Evolutionary conservation across 2,329 filamentous ascomycete genomes (phyloP), one percentile per base, ranked within the genome.

Genomic region (Phialocephala subalpina): DNA sequence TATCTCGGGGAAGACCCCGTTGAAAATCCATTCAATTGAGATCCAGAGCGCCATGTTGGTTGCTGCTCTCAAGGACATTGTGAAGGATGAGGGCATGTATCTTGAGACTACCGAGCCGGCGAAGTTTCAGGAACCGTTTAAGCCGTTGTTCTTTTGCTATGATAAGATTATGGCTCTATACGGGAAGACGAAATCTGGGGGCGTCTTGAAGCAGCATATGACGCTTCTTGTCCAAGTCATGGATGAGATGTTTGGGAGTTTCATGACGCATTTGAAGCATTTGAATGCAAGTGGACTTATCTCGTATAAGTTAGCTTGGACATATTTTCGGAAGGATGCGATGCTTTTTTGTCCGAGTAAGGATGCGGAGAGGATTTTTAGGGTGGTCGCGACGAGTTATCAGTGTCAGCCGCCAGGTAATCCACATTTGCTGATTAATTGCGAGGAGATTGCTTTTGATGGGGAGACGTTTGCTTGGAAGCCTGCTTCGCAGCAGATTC

Each of bases 401-500:
- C 16, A 58, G 18, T 36, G 42, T 9, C 25, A 36, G 22, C 57
- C 40, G n/a, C n/a, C n/a, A n/a, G n/a, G n/a, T n/a, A 1, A 9
- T 12, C 47, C 56, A 4, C 7, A 49, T 16, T 2, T 70, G 65
- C 36, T 64, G 27, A 67, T 72, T 56, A 72, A 73, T 63, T 71
- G 73, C 69, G 74, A 77, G 67, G 74, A 75, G 69, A 79, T 78
- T 70, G 78, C 77, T 4, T 83, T 83, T 72, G 80, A 82, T 64
- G 78, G 77, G 38, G 80, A 82, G 75, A 74, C 72, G 8, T 84
- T 83, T 62, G 69, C 78, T 55, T 84, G 81, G 82, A 71, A 76
- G 11, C 73, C 77, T 16, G 73, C 75, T 64, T 55, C 67, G 6
- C 66, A 82, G 22, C 18, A 63, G 1, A 77, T 82, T 9, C 66